These are phyloP conservation scores for Cynara cardunculus DNA, from an alignment of 129 eudicot genomes.

Conservation along the genomic window DNA sequence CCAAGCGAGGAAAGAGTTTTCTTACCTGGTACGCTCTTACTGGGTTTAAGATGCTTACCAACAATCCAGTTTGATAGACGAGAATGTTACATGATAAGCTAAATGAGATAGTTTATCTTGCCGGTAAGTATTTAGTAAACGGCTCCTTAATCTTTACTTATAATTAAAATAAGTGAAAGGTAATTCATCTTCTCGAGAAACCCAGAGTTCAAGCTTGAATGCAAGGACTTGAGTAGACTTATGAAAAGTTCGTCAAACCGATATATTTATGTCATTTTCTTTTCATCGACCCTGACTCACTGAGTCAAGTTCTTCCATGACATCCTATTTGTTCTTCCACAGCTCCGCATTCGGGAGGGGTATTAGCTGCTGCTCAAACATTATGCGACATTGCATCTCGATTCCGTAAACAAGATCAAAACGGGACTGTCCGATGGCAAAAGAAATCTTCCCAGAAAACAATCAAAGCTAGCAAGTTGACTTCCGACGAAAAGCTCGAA, in stretches of 20 bases:
- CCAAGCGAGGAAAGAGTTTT: too few species aligned
- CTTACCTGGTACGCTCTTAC: too few species aligned
- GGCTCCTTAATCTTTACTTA: background rate
- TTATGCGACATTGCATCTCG: conserved; percentile 56
- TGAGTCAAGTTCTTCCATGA: conserved; percentile 1
- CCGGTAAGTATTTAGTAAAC: too few species aligned
- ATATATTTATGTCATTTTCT: background rate
- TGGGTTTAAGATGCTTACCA: too few species aligned
- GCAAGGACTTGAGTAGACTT: background rate
- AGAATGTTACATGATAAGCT: too few species aligned
- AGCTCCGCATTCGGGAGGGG: conserved; percentile 48
- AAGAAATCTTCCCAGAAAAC: conserved; percentile 60
- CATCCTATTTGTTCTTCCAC: conserved; percentile 19
- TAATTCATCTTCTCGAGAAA: background rate
- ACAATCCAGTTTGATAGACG: too few species aligned
- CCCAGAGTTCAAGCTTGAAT: background rate
- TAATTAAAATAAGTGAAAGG: background rate
- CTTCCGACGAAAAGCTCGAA: conserved; percentile 46
- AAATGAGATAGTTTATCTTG: too few species aligned
- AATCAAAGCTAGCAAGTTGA: conserved; percentile 47
- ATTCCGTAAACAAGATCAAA: conserved; percentile 38
- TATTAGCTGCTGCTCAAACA: conserved; percentile 72
- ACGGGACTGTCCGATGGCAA: conserved; percentile 38
- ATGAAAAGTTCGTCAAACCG: background rate
- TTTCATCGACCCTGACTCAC: background rate